Evolutionary conservation across 768 basidiomycete species (phyloP).

Genomic region (Russula sp.): DNA sequence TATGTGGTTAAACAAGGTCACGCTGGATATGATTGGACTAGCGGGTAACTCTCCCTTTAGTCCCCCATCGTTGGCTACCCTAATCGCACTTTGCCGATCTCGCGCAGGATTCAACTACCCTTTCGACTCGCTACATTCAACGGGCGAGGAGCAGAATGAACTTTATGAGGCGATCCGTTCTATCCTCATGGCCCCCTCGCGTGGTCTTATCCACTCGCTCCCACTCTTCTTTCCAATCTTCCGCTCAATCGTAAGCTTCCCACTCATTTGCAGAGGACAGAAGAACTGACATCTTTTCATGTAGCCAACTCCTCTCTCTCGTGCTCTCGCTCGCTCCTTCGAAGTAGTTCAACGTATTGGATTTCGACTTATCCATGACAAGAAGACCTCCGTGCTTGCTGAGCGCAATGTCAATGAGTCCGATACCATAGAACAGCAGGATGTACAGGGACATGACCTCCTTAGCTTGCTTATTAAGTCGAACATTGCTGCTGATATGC

Average conservation of each 20-base stretch:
- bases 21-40: slow-evolving; percentile 25
- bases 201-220: slow-evolving; percentile 28
- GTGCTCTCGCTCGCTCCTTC: slow-evolving; percentile 27
- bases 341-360: slow-evolving; percentile 45
- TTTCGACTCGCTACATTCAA: slow-evolving; percentile 29
- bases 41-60: slow-evolving; percentile 15
- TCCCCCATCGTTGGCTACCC: neutral
- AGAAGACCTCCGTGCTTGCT: slow-evolving; percentile 34
- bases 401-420: neutral
- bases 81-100: neutral
- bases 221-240: slow-evolving; percentile 33
- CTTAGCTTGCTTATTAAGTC: slow-evolving; percentile 28
- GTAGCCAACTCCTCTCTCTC: slow-evolving; percentile 24
- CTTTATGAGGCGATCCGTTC: slow-evolving; percentile 31
- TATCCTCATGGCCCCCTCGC: slow-evolving; percentile 22
- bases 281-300: neutral
- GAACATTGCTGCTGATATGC: slow-evolving; percentile 28
- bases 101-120: slow-evolving; percentile 33
- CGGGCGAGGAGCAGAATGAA: slow-evolving; percentile 24
- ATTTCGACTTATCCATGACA: slow-evolving; percentile 39
- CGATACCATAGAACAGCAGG: slow-evolving; percentile 11
- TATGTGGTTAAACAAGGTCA: slow-evolving; percentile 21
- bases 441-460: slow-evolving; percentile 24
- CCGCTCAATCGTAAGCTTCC: slow-evolving; percentile 32
- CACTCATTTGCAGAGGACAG: neutral